A percentile compares a stretch with the other conserved stretches of the same genome.
Conservation (phyloP, 2,329 filamentous ascomycete genomes). For the Phoma sp. region DNA sequence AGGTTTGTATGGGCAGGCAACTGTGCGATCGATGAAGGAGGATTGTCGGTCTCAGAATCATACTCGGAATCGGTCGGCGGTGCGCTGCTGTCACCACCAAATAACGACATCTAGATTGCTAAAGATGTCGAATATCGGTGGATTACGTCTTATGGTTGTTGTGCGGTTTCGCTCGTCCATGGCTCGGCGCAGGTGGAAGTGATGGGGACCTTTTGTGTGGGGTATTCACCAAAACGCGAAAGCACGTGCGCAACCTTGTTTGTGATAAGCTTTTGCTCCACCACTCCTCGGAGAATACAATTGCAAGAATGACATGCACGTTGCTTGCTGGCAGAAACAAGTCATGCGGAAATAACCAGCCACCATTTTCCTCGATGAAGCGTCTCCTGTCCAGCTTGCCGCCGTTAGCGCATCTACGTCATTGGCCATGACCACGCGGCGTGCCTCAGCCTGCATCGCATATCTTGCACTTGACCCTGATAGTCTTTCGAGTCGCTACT, state of each 20-base stretch:
- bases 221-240: slow-evolving; percentile 12
- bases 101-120: slow-evolving; percentile 46
- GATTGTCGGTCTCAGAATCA: slow-evolving; percentile 18
- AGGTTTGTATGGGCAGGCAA: slow-evolving; percentile 12
- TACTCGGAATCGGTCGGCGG: slow-evolving; percentile 20
- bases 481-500: background rate
- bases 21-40: slow-evolving; percentile 9
- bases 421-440: slow-evolving; percentile 14
- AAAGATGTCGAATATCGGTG: slow-evolving; percentile 20
- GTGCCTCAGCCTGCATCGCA: slow-evolving; percentile 10
- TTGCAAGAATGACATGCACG: background rate
- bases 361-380: background rate
- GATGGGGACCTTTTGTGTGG: slow-evolving; percentile 2
- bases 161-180: slow-evolving; percentile 8
- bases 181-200: background rate
- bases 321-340: background rate
- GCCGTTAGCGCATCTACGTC: slow-evolving; percentile 16
- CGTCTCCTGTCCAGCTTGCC: slow-evolving; percentile 4
- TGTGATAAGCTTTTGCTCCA: slow-evolving; percentile 7
- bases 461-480: slow-evolving; percentile 10
- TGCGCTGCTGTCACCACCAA: slow-evolving; percentile 39
- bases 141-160: background rate
- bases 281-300: background rate
- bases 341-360: background rate
- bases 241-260: slow-evolving; percentile 7